A percentile compares a stretch with the other conserved stretches of the same genome.
Evolutionary conservation across 192 early-diverging fungal species (phyloP).

Genomic region (Backusella parvicylindrica): DNA sequence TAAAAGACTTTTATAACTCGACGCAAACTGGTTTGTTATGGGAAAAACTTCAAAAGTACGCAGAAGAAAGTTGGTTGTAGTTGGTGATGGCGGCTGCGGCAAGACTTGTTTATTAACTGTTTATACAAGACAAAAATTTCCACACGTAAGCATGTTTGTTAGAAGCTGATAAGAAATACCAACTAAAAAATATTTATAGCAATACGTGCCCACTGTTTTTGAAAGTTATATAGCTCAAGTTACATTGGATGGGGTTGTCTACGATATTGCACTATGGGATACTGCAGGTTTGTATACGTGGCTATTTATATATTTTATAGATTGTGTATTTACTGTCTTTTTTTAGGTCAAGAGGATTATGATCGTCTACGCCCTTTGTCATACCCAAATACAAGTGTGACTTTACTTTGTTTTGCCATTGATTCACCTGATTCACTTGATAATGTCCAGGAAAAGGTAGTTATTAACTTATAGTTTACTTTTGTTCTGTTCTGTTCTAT

Average conservation of each 20-base stretch:
- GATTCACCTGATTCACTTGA: slow-evolving; percentile 78
- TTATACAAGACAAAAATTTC: slow-evolving; percentile 40
- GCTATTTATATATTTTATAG: not conserved
- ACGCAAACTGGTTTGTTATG: not conserved
- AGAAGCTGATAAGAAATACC: not conserved
- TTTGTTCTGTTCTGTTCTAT: not conserved
- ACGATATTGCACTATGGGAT: slow-evolving; percentile 73
- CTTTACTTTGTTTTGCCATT: slow-evolving; percentile 89
- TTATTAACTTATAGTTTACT: not conserved
- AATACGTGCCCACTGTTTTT: slow-evolving; percentile 69
- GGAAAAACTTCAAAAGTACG: not conserved
- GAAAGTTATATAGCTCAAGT: slow-evolving; percentile 68
- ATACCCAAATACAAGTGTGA: slow-evolving; percentile 86
- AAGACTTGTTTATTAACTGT: slow-evolving; percentile 76
- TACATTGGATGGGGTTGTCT: slow-evolving; percentile 60
- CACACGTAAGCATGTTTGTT: not conserved
- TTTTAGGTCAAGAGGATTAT: slow-evolving; percentile 31
- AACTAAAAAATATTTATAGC: not conserved
- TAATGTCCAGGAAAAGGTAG: slow-evolving; percentile 67
- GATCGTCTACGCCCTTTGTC: slow-evolving; percentile 81
- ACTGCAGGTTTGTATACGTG: slow-evolving; percentile 52
- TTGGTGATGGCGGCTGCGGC: slow-evolving; percentile 77
- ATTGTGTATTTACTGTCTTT: not conserved
- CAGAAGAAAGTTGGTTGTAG: slow-evolving; percentile 25
- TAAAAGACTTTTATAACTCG: not conserved